Evolutionary conservation across 352 stramenopile genomes (phyloP), one percentile per base, ranked within the genome.

Genomic region (Nothophytophthora sp.): DNA sequence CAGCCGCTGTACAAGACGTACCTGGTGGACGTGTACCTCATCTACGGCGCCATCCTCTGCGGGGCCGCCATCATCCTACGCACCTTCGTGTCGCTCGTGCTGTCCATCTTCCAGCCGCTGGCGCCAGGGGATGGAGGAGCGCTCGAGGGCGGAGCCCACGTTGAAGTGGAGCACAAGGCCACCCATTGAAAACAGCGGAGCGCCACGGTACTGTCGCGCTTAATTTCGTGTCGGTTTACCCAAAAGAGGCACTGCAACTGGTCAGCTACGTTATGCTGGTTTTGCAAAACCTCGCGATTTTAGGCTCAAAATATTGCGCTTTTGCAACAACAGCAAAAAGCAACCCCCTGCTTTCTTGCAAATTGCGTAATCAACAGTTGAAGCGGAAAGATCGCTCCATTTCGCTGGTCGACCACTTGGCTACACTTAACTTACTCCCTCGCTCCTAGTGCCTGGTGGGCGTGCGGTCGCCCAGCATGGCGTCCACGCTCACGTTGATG

Each of bases 1-100:
- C 81, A 92, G 63, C 75, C 79, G 27, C 62, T 92, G 13, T 85
- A 89, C 76, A 91, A 90, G 69, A 90, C 75, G 57, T 92, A 83
- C 55, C 65, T 95, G 11, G 70, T 95, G 54, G 85, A 93, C 52
- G 85, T 93, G 41, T 93, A 93, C 54, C 54, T 89, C n/a, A 70
- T 95, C 36, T 95, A 95, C 60, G 76, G 75, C 9, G 61, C 70
- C 19, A 90, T 95, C 45, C 68, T 95, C n/a, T 93, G 85, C 50
- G 79, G 75, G 24, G 76, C 82, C 15, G 78, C 79, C n/a, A 81
- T 95, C 50, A 86, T 93, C 35, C 61, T 95, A 32, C 81, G 85
- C 49, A 89, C 82, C 45, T 85, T 88, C 57, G 72, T 88, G 27
- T 73, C 85, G 29, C 62, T 90, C 10, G 41, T 90, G 36, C 70